phyloP scores from a whole-genome alignment of 1,139 yeast genomes.

The Pichia sp. region DNA sequence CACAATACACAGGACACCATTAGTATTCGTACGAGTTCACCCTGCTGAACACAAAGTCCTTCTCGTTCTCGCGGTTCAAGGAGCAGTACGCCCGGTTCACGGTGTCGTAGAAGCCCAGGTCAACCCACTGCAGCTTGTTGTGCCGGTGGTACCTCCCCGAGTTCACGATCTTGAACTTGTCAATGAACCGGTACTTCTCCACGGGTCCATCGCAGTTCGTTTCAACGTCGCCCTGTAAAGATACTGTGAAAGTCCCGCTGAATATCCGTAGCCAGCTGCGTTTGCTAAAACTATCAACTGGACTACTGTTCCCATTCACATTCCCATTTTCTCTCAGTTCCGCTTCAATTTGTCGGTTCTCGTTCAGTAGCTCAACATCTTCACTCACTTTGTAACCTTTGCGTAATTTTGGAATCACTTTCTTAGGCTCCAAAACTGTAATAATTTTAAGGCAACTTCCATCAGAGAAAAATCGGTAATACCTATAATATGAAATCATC shows the following conservation, averaged over 20 bases:
- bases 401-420: conserved; percentile 36
- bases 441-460: conserved; percentile 66
- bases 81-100: conserved; percentile 42
- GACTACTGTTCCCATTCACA: conserved; percentile 1
- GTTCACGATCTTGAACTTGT: conserved; percentile 48
- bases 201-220: conserved; percentile 54
- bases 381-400: conserved; percentile 12
- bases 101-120: conserved; percentile 46
- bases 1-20: no score
- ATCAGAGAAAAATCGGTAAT: conserved; percentile 70
- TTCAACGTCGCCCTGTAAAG: conserved; percentile 48
- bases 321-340: conserved; percentile 19
- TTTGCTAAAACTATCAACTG: conserved; percentile 9
- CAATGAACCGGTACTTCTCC: conserved; percentile 55
- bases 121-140: conserved; percentile 62
- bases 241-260: conserved; percentile 48
- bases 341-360: conserved; percentile 18
- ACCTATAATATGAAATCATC: conserved; percentile 82
- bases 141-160: conserved; percentile 51
- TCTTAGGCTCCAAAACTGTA: conserved; percentile 57
- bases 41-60: conserved; percentile 64
- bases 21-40: conserved; percentile 39
- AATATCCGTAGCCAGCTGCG: conserved; percentile 31
- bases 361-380: conserved; percentile 8
- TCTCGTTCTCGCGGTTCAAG: conserved; percentile 62